Percentiles rank a stretch among this genome's conserved stretches.
Conservation (phyloP, 140 eudicot genomes). For the Stevia rebaudiana region DNA sequence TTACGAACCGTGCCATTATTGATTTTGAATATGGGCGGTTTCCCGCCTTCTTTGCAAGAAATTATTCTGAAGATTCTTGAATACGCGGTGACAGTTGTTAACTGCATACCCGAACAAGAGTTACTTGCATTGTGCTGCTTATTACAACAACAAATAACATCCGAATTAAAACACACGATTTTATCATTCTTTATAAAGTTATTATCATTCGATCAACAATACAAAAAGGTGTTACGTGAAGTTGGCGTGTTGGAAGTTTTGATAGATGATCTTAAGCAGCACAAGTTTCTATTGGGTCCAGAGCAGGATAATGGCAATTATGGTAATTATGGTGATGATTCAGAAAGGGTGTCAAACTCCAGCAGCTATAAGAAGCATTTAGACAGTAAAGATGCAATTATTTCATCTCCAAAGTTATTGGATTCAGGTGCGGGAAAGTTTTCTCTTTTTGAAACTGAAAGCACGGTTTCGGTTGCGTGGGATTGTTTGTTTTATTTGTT, state of each 20-base stretch:
- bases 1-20: slow-evolving; percentile 89
- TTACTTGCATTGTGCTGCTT: slow-evolving; percentile 93
- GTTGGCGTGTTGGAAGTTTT: slow-evolving; percentile 96
- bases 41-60: slow-evolving; percentile 82
- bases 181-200: slow-evolving; percentile 79
- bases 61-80: slow-evolving; percentile 87
- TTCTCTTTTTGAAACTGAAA: slow-evolving; percentile 75
- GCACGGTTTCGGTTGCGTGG: slow-evolving; percentile 73
- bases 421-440: slow-evolving; percentile 77
- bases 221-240: slow-evolving; percentile 88
- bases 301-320: slow-evolving; percentile 45
- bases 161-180: slow-evolving; percentile 73
- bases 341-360: slow-evolving; percentile 60
- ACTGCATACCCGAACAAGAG: slow-evolving; percentile 95
- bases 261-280: slow-evolving; percentile 86
- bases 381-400: slow-evolving; percentile 71
- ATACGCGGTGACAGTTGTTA: slow-evolving; percentile 97
- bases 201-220: slow-evolving; percentile 87
- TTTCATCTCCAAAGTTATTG: slow-evolving; percentile 80
- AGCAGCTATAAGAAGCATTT: slow-evolving; percentile 76
- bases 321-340: slow-evolving; percentile 34
- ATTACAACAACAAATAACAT: slow-evolving; percentile 78
- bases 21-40: slow-evolving; percentile 90
- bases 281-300: slow-evolving; percentile 57
- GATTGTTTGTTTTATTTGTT: slow-evolving; percentile 78